Evolutionary conservation across 768 basidiomycete genomes (phyloP), one percentile per base, ranked within the genome.

Genomic region (Melanogaster broomeanus): DNA sequence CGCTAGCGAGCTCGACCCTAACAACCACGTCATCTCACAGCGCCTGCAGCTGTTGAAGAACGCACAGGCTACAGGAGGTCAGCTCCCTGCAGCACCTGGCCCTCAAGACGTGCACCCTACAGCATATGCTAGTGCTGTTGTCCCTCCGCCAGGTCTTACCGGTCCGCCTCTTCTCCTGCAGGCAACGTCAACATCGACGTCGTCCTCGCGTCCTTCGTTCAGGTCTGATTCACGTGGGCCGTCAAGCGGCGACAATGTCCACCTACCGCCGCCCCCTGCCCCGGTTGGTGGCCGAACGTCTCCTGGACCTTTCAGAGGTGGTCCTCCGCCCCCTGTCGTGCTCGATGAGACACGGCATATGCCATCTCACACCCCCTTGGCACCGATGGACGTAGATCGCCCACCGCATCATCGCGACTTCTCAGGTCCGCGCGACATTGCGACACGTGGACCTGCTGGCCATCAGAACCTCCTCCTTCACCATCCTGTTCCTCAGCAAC

Each of bases 81-180:
- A 84, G 43, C 72, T 94, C 7, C 93, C 88, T 39, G 88, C 91
- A 37, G 90, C 94, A 7, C 95, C 95, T 35, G 88, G 88, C 2
- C 94, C 95, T 6, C 90, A 95, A 59, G 95, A 98, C 60, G 95
- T 98, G 0, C 95, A 98, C 62, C 95, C 95, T 2, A 96, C 93
- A 3, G 93, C 93, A 5, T 98, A 97, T 61, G 90, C 91, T 0
- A 88, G 84, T 53, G 80, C 86, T 0, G 81, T 87, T 21, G 80
- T 86, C 1, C 87, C 86, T 12, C 87, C 89, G 24, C 81, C 82
- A 1, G 82, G 85, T 7, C 73, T 90, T 13, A 74, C 74, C 8
- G 88, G 88, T 0, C 87, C 86, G 0, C 85, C 86, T 21, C 74
- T 89, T 19, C 69, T 88, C 45, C 59, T 90, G 24, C 81, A 85